phyloP scores from a whole-genome alignment of 345 rosid genomes.

The Mangifera indica region DNA sequence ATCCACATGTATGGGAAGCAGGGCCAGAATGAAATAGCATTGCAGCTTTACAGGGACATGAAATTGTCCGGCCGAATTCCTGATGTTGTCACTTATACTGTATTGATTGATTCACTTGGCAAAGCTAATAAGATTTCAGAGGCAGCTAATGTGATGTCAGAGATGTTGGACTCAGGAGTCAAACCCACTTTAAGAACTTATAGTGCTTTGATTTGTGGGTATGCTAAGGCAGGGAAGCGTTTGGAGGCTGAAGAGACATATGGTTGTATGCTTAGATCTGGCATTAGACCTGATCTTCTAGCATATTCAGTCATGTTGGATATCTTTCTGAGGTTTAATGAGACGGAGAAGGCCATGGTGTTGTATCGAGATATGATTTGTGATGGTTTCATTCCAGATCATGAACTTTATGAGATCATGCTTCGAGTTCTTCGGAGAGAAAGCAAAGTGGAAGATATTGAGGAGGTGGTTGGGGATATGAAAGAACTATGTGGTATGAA shows the following conservation, averaged over 20 bases:
- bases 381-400: slow-evolving; percentile 59
- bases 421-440: slow-evolving; percentile 50
- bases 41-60: slow-evolving; percentile 82
- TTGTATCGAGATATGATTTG: slow-evolving; percentile 67
- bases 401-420: slow-evolving; percentile 53
- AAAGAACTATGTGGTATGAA: slow-evolving; percentile 59
- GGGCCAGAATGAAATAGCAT: slow-evolving; percentile 69
- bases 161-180: slow-evolving; percentile 80
- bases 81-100: slow-evolving; percentile 86
- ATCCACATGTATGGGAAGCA: slow-evolving; percentile 97
- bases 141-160: slow-evolving; percentile 79
- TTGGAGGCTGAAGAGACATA: slow-evolving; percentile 77
- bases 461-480: slow-evolving; percentile 69
- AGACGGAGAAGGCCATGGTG: slow-evolving; percentile 54
- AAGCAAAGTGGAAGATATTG: slow-evolving; percentile 54
- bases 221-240: slow-evolving; percentile 87
- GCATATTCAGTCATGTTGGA: slow-evolving; percentile 92
- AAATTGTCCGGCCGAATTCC: slow-evolving; percentile 66
- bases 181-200: slow-evolving; percentile 86
- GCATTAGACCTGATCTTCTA: slow-evolving; percentile 74
- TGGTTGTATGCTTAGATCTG: slow-evolving; percentile 71
- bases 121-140: slow-evolving; percentile 70
- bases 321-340: slow-evolving; percentile 62
- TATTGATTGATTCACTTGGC: slow-evolving; percentile 89
- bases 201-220: slow-evolving; percentile 93